phyloP scores from a whole-genome alignment of 495 filamentous ascomycete species.

The Pseudoneurospora amorphoporcata region DNA sequence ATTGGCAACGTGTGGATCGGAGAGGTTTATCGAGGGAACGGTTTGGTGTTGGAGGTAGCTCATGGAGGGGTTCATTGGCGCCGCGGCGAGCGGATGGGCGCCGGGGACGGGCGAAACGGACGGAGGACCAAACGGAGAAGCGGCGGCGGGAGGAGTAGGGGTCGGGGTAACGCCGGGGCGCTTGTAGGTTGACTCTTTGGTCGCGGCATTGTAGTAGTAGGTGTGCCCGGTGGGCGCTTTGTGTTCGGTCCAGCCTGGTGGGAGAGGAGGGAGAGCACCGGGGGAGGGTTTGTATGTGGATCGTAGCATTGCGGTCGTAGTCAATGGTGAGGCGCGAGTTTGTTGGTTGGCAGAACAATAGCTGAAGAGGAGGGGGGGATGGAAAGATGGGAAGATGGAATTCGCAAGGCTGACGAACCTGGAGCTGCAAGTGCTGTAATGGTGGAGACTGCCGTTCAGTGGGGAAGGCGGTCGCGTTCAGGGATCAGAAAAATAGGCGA shows the following conservation, averaged over 20 bases:
- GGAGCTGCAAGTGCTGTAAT: not conserved
- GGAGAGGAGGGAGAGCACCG: constrained; percentile 45
- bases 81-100: not conserved
- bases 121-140: constrained; percentile 1
- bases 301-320: constrained; percentile 41
- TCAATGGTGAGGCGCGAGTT: not conserved
- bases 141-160: constrained; percentile 8
- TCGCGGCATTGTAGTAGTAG: constrained; percentile 83
- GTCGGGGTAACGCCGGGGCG: constrained; percentile 42
- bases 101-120: not conserved
- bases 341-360: not conserved
- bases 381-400: not conserved
- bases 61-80: constrained; percentile 19
- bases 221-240: constrained; percentile 79
- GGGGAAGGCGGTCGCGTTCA: not conserved
- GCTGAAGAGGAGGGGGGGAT: not conserved
- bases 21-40: constrained; percentile 33
- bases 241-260: constrained; percentile 84
- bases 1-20: constrained; percentile 34
- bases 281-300: constrained; percentile 49
- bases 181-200: constrained; percentile 80
- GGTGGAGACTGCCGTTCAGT: not conserved
- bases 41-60: constrained; percentile 36
- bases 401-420: not conserved
- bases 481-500: not conserved